Evolutionary conservation across 73 alveolate species (phyloP).

Genomic region (Paramecium primaurelia): DNA sequence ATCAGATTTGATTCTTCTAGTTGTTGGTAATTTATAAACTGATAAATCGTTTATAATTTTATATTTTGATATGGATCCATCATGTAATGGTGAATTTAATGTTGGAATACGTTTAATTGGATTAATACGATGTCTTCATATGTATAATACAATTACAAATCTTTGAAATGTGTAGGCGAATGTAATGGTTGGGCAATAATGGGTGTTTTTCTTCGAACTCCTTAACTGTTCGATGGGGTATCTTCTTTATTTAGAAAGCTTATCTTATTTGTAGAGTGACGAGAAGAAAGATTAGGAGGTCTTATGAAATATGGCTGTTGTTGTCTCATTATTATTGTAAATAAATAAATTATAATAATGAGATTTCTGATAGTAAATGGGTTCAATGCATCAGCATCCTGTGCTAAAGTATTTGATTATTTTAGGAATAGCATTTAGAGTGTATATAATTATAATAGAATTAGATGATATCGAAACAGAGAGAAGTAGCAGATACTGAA

Average conservation of each 20-base stretch:
- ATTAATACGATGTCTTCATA: neutral
- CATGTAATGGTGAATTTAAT: neutral
- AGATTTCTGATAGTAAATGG: slow-evolving; percentile 44
- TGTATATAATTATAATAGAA: neutral
- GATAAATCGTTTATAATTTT: neutral
- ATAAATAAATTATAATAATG: neutral
- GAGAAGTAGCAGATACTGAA: slow-evolving; percentile 61
- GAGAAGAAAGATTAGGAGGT: neutral
- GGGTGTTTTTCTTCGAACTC: neutral
- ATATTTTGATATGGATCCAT: neutral
- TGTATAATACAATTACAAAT: neutral
- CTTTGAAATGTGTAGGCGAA: neutral
- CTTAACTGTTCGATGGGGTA: slow-evolving; percentile 18
- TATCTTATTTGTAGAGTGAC: neutral
- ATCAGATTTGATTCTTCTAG: slow-evolving; percentile 1
- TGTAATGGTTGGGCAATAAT: neutral
- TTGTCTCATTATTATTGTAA: neutral
- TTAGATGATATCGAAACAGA: slow-evolving; percentile 28
- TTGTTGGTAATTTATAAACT: neutral
- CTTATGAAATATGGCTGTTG: neutral
- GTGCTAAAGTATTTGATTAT: neutral
- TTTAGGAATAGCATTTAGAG: neutral
- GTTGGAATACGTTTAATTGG: neutral
- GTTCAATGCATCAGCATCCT: neutral
- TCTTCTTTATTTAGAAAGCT: neutral